A percentile compares a stretch with the other conserved stretches of the same genome.
Conservation (phyloP, 2,329 filamentous ascomycete species). For the Didymosphaeria variabile region DNA sequence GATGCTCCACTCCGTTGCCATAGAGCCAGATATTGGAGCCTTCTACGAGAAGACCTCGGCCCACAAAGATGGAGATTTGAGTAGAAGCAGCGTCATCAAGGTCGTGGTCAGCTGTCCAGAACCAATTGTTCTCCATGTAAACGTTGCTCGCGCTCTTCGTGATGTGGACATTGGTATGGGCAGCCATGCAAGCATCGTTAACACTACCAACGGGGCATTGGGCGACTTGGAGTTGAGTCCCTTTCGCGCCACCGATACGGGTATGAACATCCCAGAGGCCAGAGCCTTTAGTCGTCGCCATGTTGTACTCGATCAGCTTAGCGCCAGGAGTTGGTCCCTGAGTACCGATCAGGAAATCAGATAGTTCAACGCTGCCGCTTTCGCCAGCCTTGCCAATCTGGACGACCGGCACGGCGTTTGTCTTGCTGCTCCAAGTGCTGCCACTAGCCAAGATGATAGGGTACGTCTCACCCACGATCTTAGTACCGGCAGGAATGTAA, state of each 20-base stretch:
- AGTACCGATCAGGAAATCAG: constrained; percentile 77
- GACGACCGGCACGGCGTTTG: constrained; percentile 70
- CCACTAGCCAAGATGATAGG: constrained; percentile 84
- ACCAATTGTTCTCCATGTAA: constrained; percentile 92
- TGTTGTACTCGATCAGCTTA: constrained; percentile 77
- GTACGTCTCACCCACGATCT: constrained; percentile 87
- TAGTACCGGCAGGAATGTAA: constrained; percentile 72
- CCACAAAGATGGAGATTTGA: constrained; percentile 85
- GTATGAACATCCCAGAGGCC: constrained; percentile 91
- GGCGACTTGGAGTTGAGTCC: constrained; percentile 79
- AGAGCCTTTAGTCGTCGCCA: constrained; percentile 58
- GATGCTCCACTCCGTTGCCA: constrained; percentile 73
- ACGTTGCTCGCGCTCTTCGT: constrained; percentile 64
- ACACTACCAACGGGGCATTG: constrained; percentile 75
- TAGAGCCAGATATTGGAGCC: constrained; percentile 60
- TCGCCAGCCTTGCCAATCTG: constrained; percentile 73
- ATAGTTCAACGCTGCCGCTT: constrained; percentile 73
- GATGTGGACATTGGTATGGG: constrained; percentile 66
- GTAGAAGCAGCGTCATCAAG: constrained; percentile 78
- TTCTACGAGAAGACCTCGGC: constrained; percentile 83
- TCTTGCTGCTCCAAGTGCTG: constrained; percentile 56
- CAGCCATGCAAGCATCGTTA: constrained; percentile 73
- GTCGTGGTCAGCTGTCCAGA: constrained; percentile 91
- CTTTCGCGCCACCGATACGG: constrained; percentile 81
- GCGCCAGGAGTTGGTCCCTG: constrained; percentile 75